A percentile compares a stretch with the other conserved stretches of the same genome.
Conservation (phyloP, 1,284 basidiomycete species). For the Cutaneotrichosporon spelunceum region DNA sequence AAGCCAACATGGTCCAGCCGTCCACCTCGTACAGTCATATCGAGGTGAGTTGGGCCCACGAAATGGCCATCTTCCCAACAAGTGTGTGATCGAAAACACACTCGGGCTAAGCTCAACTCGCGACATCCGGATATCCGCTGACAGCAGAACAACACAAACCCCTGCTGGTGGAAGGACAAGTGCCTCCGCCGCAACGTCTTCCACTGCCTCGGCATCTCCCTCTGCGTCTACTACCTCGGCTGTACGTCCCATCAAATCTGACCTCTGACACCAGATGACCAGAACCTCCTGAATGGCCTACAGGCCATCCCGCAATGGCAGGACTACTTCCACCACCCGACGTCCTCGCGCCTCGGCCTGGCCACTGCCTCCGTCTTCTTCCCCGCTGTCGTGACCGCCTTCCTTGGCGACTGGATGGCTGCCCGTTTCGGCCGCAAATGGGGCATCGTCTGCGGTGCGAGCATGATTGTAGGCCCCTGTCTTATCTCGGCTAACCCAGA, state of each 20-base stretch:
- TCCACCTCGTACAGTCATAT: conserved; percentile 13
- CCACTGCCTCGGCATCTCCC: conserved; percentile 19
- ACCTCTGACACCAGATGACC: conserved; percentile 20
- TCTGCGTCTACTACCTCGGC: conserved; percentile 25
- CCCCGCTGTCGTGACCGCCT: conserved; percentile 29
- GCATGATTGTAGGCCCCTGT: conserved; percentile 21
- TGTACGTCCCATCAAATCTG: conserved; percentile 9
- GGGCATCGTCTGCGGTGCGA: conserved; percentile 29
- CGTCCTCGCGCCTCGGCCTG: conserved; percentile 29
- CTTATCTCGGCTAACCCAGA: conserved; percentile 12
- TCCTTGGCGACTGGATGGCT: conserved; percentile 27
- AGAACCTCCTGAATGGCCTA: conserved; percentile 29
- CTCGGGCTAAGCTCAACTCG: too few relatives aligned
- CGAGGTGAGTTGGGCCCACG: neutral
- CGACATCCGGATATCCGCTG: neutral
- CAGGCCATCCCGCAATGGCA: conserved; percentile 31
- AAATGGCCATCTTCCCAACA: too few relatives aligned
- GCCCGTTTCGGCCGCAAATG: conserved; percentile 25
- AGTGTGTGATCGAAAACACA: too few relatives aligned
- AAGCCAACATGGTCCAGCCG: conserved; percentile 10
- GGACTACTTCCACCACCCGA: conserved; percentile 30
- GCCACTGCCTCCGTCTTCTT: conserved; percentile 31
- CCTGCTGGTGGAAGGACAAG: conserved; percentile 21
- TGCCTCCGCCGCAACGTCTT: conserved; percentile 21
- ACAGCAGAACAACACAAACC: conserved; percentile 20